These are phyloP conservation scores for Suillus brevipes DNA, from an alignment of 768 basidiomycete species.

Conservation along the genomic window DNA sequence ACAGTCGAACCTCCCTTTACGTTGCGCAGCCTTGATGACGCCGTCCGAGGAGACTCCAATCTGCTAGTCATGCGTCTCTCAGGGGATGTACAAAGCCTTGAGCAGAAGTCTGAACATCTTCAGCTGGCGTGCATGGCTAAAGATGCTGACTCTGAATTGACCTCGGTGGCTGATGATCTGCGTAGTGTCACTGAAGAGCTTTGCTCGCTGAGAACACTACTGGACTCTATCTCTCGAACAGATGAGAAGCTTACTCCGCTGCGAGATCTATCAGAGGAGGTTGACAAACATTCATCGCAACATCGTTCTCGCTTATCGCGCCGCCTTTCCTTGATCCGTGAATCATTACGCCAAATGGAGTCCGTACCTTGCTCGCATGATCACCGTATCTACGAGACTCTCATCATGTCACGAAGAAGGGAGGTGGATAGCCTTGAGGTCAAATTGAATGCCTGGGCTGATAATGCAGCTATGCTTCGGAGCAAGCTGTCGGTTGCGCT, in stretches of 20 bases:
- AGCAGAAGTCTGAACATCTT: slow-evolving; percentile 48
- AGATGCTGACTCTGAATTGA: slow-evolving; percentile 47
- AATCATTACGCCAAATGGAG: slow-evolving; percentile 59
- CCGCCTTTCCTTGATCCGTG: slow-evolving; percentile 54
- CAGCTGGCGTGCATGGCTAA: slow-evolving; percentile 54
- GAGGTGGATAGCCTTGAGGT: slow-evolving; percentile 53
- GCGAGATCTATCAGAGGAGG: slow-evolving; percentile 33
- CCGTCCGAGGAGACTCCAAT: slow-evolving; percentile 70
- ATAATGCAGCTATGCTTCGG: slow-evolving; percentile 33
- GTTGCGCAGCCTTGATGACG: slow-evolving; percentile 56
- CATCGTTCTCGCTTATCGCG: slow-evolving; percentile 42
- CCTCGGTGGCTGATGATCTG: slow-evolving; percentile 39
- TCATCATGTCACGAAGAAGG: slow-evolving; percentile 50
- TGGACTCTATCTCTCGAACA: slow-evolving; percentile 30
- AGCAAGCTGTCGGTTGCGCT: slow-evolving; percentile 40
- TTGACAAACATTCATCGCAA: slow-evolving; percentile 36
- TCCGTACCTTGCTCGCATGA: slow-evolving; percentile 43
- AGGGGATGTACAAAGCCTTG: slow-evolving; percentile 52
- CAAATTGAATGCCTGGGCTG: slow-evolving; percentile 49
- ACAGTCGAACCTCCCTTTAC: slow-evolving; percentile 54
- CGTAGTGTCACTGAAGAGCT: slow-evolving; percentile 42
- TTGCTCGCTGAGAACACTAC: slow-evolving; percentile 35
- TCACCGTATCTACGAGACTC: slow-evolving; percentile 42
- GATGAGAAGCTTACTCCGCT: slow-evolving; percentile 38
- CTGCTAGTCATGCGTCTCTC: slow-evolving; percentile 62